Conservation (phyloP, 176 grass and related monocot genomes). For the Eremochloa ophiuroides region DNA sequence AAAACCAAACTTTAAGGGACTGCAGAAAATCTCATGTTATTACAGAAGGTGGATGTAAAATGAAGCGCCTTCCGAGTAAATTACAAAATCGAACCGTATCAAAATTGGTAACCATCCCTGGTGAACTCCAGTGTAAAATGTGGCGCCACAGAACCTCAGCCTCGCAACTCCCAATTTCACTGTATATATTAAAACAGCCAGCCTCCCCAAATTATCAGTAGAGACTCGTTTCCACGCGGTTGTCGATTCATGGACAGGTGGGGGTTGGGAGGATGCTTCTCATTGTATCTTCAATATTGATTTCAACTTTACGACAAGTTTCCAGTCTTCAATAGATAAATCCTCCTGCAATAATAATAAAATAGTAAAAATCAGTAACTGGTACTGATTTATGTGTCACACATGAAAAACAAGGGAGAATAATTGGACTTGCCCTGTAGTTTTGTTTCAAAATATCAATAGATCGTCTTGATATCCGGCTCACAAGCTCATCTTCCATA, state of each 20-base stretch:
- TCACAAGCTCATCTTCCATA: conserved; percentile 84
- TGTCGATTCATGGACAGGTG: background rate
- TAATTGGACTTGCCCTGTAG: conserved; percentile 60
- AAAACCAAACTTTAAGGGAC: background rate
- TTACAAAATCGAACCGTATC: conserved; percentile 18
- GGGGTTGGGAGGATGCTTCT: background rate
- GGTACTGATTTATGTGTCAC: background rate
- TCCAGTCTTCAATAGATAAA: conserved; percentile 65
- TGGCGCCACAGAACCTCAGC: background rate
- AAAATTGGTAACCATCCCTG: conserved; percentile 20
- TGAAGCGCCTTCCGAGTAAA: background rate
- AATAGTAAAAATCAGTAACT: background rate
- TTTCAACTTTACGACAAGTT: conserved; percentile 62
- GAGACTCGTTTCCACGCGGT: background rate
- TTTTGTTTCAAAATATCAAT: conserved; percentile 82
- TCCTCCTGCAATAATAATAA: conserved; percentile 45
- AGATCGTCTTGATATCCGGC: conserved; percentile 69
- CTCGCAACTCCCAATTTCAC: background rate
- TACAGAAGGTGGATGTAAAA: conserved; percentile 5
- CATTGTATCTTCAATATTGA: conserved; percentile 59
- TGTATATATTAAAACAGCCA: background rate
- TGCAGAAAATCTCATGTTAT: background rate
- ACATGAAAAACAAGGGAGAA: background rate
- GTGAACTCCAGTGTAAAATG: background rate
- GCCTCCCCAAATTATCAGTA: background rate